Base-by-base conservation (phyloP, 2,329 filamentous ascomycete genomes). In the Aspergillus brunneoviolaceus region DNA sequence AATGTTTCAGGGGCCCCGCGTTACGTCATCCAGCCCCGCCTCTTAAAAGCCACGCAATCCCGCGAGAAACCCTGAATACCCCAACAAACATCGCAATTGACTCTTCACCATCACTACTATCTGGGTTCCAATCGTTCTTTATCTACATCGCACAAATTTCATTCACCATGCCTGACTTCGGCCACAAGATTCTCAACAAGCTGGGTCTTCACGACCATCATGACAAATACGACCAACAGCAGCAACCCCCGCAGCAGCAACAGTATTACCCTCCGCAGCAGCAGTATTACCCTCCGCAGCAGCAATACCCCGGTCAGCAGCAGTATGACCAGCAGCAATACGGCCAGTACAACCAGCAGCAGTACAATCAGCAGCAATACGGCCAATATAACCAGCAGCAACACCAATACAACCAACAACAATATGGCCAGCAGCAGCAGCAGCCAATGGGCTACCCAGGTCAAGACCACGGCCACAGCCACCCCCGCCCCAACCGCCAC, bases 121-220 rank as follows among this genome's bases (percentile, higher is more conserved):
- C 4, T 35, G 9, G 5, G 14, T 16, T 14, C 21, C 25, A 5
- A 19, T 31, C 29, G 9, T 2, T 27, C 23, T 25, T 5, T n/a
- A 35, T 48, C 23, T 49, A n/a, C 10, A 31, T 5, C 10, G 3
- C 21, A 10, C 19, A 42, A 4, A 21, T 3, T 9, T 2, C 27
- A 29, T 3, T 29, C 29, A 72, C 70, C 21, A 72, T 72, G 69
- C 66, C 68, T 16, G 69, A 68, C 16, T 59, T 74, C 5, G 69
- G 71, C 21, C 72, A 75, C 33, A 74, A 73, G 59, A 64, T 75
- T 25, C 65, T 75, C 48, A 70, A 73, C 19, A 66, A 63, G 25
- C 58, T 75, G 3, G 70, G 72, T 2, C 42, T 72, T 3, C 62
- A 67, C 4, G 60, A 72, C 23, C 61, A 63, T 11, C 51, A 42